A percentile compares a stretch with the other conserved stretches of the same genome.
These are phyloP conservation scores for Boletellus deceptivus DNA, from an alignment of 1,284 basidiomycete species.

Conservation along the genomic window DNA sequence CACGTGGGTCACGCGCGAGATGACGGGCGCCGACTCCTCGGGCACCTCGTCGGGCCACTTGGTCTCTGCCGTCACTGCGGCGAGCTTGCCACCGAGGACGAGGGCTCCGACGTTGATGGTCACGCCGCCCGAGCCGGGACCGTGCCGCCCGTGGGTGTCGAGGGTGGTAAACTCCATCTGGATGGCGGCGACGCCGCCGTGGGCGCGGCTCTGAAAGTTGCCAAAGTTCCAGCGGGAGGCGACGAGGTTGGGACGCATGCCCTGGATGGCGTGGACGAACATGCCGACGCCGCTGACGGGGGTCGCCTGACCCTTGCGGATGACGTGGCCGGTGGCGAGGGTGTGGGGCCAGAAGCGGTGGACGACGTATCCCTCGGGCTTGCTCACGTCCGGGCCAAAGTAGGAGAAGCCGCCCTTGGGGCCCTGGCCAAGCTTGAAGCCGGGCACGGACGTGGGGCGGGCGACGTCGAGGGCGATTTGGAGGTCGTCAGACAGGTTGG, in stretches of 20 bases:
- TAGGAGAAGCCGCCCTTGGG: constrained; percentile 87
- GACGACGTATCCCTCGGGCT: constrained; percentile 85
- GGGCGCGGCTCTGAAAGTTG: constrained; percentile 74
- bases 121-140: constrained; percentile 75
- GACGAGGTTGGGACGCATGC: constrained; percentile 95
- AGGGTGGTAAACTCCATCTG: constrained; percentile 97
- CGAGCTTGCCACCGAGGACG: constrained; percentile 76
- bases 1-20: constrained; percentile 72
- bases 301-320: constrained; percentile 68
- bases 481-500: constrained; percentile 77
- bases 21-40: constrained; percentile 45
- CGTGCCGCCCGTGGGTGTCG: constrained; percentile 70
- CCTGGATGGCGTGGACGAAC: constrained; percentile 97
- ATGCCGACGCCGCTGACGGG: constrained; percentile 79
- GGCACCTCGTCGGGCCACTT: constrained; percentile 60
- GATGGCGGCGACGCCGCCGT: constrained; percentile 80
- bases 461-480: constrained; percentile 77
- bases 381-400: constrained; percentile 76
- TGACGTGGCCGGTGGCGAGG: constrained; percentile 66
- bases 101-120: constrained; percentile 84
- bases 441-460: constrained; percentile 70
- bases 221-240: constrained; percentile 96
- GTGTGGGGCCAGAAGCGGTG: constrained; percentile 91
- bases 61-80: constrained; percentile 69
- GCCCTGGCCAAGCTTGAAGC: constrained; percentile 92